A percentile compares a stretch with the other conserved stretches of the same genome.
Evolutionary conservation across 2,329 filamentous ascomycete genomes (phyloP).

Genomic region (Hypoxylon sp.): DNA sequence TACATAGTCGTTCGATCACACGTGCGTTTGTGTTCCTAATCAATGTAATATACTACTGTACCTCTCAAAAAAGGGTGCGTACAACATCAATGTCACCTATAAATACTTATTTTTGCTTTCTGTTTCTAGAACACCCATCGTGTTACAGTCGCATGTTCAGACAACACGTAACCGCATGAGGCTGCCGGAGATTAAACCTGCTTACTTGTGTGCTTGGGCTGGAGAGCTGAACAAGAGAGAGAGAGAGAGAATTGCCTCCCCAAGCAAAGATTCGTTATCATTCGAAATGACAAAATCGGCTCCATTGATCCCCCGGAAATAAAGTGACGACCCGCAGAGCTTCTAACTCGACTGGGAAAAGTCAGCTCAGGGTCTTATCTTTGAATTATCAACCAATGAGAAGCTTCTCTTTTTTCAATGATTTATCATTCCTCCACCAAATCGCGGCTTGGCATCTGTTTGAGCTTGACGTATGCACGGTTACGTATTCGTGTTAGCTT

Average conservation of each 20-base stretch:
- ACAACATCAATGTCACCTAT: too few species aligned
- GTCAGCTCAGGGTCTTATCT: slow-evolving; percentile 32
- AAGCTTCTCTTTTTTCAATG: slow-evolving; percentile 2
- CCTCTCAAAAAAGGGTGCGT: too few species aligned
- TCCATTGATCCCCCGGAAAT: slow-evolving; percentile 21
- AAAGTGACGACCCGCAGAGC: slow-evolving; percentile 8
- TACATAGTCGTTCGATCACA: too few species aligned
- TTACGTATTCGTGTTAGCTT: too few species aligned
- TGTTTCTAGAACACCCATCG: too few species aligned
- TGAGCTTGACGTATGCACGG: too few species aligned
- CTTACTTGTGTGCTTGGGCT: too few species aligned
- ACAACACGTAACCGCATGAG: slow-evolving; percentile 12
- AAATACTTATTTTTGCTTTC: too few species aligned
- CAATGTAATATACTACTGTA: too few species aligned
- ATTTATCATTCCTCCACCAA: slow-evolving; percentile 41
- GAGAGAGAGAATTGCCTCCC: background rate
- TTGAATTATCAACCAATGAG: slow-evolving; percentile 33
- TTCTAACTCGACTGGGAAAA: slow-evolving; percentile 16
- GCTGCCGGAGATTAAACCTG: slow-evolving; percentile 30
- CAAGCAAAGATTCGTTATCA: slow-evolving; percentile 1
- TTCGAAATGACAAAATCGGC: slow-evolving; percentile 9
- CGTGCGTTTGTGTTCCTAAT: too few species aligned
- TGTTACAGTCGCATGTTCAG: slow-evolving; percentile 23
- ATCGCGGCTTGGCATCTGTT: slow-evolving; percentile 36
- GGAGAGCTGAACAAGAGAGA: slow-evolving; percentile 15